A percentile compares a stretch with the other conserved stretches of the same genome.
Conservation (phyloP, 257 asterid genomes). For the Solanum piurae region DNA sequence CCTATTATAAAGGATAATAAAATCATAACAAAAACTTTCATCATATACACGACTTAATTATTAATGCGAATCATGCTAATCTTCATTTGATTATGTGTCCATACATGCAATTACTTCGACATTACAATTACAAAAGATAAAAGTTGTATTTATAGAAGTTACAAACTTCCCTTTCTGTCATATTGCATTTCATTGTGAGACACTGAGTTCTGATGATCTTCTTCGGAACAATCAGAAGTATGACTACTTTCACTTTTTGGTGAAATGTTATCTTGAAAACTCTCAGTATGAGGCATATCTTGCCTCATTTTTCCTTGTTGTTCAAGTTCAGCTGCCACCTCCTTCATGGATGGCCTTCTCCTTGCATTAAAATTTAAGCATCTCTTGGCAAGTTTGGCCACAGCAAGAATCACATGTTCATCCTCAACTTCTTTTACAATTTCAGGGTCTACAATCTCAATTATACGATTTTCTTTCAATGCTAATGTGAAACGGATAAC, state of each 20-base stretch:
- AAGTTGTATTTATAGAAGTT: background rate
- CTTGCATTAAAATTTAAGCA: constrained; percentile 9
- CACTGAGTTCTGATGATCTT: background rate
- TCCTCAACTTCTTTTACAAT: constrained; percentile 6
- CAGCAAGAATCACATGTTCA: constrained; percentile 6
- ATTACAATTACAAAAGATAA: background rate
- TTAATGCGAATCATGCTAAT: background rate
- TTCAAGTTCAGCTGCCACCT: constrained; percentile 22
- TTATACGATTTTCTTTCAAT: constrained; percentile 5
- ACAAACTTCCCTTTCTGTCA: background rate
- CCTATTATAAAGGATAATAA: background rate
- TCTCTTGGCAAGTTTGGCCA: constrained; percentile 5
- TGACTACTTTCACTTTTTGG: background rate
- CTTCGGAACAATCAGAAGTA: background rate
- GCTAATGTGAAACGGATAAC: constrained; percentile 12
- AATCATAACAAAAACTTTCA: background rate
- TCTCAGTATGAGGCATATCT: background rate
- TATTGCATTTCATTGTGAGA: background rate
- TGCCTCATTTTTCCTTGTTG: constrained; percentile 3
- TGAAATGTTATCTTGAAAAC: background rate
- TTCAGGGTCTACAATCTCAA: constrained; percentile 7
- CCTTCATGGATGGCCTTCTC: constrained; percentile 27
- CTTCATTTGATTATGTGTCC: background rate
- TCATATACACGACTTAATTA: background rate
- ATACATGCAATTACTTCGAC: background rate